Base-by-base conservation (phyloP, 2,329 filamentous ascomycete genomes). In the Diaporthe sp. region DNA sequence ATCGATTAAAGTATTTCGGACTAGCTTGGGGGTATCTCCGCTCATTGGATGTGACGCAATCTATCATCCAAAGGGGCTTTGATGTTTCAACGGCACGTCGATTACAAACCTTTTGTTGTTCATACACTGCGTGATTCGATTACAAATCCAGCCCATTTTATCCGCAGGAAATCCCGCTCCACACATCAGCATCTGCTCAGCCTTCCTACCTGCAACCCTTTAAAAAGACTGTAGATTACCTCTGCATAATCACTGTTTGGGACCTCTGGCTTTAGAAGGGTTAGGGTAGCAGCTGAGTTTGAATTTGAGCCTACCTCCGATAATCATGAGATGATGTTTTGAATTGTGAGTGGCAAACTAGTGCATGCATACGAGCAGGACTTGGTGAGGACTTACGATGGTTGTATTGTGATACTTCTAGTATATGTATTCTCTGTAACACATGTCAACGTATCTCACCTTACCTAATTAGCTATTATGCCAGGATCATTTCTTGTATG, bases 1-100 rank as follows among this genome's bases (percentile, higher is more conserved):
- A 37, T 22, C 34, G 22, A 8, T 13, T 55, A 20, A 47, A 51
- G 20, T n/a, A 70, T 13, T 28, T 55, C 65, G 65, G 65, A 55
- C 65, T 28, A 53, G 20, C 15, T 28, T 68, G 13, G 65, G 65
- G 47, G 47, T 20, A 70, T 28, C 37, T 55, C 65, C 47, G 65
- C 63, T 53, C 44, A 9, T 49, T 39, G 31, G 28, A 39, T 39
- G 63, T 53, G 63, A 68, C 65, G 47, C 47, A 53, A 68, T 68
- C 34, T 20, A 39, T 39, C 47, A 17, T 68, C 47, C 63, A 3
- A 68, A 53, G 34, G 25, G 13, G 12, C n/a, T 70, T 20, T 15
- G 42, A 39, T 55, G 49, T 70, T 28, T 70, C 49, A 34, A 70
- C 5, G 34, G 28, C 8, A 28, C 34, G 28, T 2, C 34, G n/a